Base-by-base conservation (phyloP, 2,329 filamentous ascomycete species). In the Chalara sp. region DNA sequence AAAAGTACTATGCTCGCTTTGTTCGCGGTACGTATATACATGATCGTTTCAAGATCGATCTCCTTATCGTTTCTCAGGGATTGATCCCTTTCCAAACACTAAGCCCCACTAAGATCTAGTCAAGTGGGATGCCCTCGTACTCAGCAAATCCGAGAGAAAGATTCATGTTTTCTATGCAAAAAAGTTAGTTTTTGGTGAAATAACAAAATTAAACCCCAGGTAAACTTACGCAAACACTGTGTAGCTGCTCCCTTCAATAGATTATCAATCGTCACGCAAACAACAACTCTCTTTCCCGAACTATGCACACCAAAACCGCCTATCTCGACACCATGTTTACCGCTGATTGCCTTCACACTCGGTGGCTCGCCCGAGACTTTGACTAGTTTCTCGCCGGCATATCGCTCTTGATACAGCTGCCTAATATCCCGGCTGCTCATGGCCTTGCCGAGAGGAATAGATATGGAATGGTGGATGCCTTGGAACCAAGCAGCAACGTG, bases 401-500 rank as follows among this genome's bases (percentile, higher is more conserved):
- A 99, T 29, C 92, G 82, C 63, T 97, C 92, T 71, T 97, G 92
- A 76, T 95, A 99, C 52, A 97, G 75, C 65, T 96, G 89, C 55
- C 93, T 83, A 60, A 99, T 89, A 66, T 97, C 91, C 48, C 93
- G 86, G 41, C 88, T 91, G 3, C 83, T 88, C 87, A 97, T 95
- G 54, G 81, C 79, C 70, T 92, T 79, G 64, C 86, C 86, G 6
- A 99, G 76, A 10, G 92, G 92, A 46, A 97, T 88, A 65, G 83
- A 90, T 69, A 97, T 91, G 39, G 90, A 92, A 70, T 91, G 87
- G 66, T 89, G 84, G 61, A 97, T 97, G 57, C 92, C 92, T 65
- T 95, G 86, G 80, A 97, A 97, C 92, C 90, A 97, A 11, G 86
- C 83, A n/a, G 90, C 89, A 29, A 96, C 91, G 68, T 97, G 93